Percentiles rank a stretch among this genome's conserved stretches.
Evolutionary conservation across 495 filamentous ascomycete genomes (phyloP).

Genomic region (Penicillium macrosclerotiorum): DNA sequence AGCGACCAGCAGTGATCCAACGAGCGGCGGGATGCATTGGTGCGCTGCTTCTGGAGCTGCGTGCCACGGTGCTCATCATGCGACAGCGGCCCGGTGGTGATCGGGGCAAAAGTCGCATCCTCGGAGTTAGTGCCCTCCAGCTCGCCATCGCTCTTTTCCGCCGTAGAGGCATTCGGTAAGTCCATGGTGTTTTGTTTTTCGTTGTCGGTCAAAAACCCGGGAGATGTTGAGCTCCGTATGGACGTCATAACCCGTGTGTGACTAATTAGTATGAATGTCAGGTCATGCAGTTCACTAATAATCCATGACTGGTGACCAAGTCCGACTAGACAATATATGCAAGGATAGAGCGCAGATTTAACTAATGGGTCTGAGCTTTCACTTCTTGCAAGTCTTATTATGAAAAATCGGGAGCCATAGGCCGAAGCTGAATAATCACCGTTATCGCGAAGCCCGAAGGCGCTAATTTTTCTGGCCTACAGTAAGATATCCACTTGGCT

Average conservation of each 20-base stretch:
- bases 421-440: conserved; percentile 23
- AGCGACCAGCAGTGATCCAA: conserved; percentile 51
- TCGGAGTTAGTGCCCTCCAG: conserved; percentile 13
- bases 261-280: neutral
- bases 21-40: conserved; percentile 18
- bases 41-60: conserved; percentile 23
- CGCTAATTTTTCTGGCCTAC: too few relatives aligned
- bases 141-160: conserved; percentile 12
- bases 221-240: neutral
- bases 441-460: conserved; percentile 2
- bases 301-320: neutral
- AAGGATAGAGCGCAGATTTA: too few relatives aligned
- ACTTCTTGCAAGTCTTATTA: neutral
- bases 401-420: neutral
- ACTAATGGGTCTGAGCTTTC: neutral
- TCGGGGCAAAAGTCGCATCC: conserved; percentile 28
- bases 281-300: neutral
- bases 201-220: neutral
- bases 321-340: too few relatives aligned
- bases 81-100: conserved; percentile 14
- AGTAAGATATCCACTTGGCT: too few relatives aligned
- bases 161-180: conserved; percentile 4
- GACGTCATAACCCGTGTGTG: neutral
- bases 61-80: conserved; percentile 10
- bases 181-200: conserved; percentile 5